These are phyloP conservation scores for Talaromyces sp. DNA, from an alignment of 2,329 filamentous ascomycete genomes.

Conservation along the genomic window DNA sequence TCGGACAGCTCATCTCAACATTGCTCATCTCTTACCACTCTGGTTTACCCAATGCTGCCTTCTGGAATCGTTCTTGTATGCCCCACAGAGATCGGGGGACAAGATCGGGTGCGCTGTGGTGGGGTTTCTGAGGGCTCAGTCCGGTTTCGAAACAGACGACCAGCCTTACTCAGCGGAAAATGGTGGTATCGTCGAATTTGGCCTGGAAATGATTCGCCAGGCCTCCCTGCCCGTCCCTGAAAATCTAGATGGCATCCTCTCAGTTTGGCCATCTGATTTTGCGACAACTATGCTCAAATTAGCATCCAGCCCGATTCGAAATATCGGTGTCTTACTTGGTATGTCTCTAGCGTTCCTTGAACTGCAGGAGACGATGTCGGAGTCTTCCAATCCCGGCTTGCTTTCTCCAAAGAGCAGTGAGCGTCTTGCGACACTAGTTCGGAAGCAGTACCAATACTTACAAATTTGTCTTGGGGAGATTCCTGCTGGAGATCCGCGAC, in stretches of 20 bases:
- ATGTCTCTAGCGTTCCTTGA: constrained; percentile 1
- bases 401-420: constrained; percentile 1
- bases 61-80: neutral
- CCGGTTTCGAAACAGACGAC: neutral
- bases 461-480: constrained; percentile 2
- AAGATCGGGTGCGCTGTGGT: neutral
- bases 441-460: constrained; percentile 2
- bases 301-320: neutral
- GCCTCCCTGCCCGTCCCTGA: neutral
- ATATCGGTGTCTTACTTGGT: neutral
- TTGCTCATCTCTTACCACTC: constrained; percentile 2
- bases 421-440: constrained; percentile 1
- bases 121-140: neutral
- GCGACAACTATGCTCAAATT: neutral
- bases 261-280: neutral
- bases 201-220: neutral
- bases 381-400: neutral
- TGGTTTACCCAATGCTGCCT: constrained; percentile 3
- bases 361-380: neutral
- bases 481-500: neutral
- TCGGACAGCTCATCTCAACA: neutral
- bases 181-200: constrained; percentile 2
- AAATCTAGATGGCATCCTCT: neutral
- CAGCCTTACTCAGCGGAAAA: neutral
- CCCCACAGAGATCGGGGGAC: neutral